Percentiles rank a stretch among this genome's conserved stretches.
Evolutionary conservation across 306 rosid genomes (phyloP).

Genomic region (Rosa rugosa): DNA sequence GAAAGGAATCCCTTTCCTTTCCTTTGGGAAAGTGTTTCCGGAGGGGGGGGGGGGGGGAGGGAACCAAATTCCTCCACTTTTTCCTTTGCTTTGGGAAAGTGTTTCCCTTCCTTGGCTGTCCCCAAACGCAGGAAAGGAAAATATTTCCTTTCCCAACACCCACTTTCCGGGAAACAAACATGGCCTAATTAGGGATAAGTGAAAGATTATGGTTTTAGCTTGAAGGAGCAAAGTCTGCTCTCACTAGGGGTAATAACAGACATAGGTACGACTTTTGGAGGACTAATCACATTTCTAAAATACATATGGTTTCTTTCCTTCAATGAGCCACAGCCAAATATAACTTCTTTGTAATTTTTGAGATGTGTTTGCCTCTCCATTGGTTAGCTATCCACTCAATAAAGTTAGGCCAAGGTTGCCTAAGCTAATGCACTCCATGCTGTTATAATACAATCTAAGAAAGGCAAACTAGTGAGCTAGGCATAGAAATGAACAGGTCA

Average conservation of each 20-base stretch:
- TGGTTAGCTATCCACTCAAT: not conserved
- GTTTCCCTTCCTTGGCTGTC: too few relatives aligned
- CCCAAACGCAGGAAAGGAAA: too few relatives aligned
- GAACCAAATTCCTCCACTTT: too few relatives aligned
- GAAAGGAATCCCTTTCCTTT: too few relatives aligned
- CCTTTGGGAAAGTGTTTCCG: too few relatives aligned
- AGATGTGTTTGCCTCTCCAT: not conserved
- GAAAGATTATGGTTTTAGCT: not conserved
- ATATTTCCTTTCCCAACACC: too few relatives aligned
- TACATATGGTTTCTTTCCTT: conserved; percentile 62
- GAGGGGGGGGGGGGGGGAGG: too few relatives aligned
- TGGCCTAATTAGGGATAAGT: too few relatives aligned
- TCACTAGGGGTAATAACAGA: not conserved
- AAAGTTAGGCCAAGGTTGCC: not conserved
- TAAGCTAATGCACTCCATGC: not conserved
- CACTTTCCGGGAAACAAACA: too few relatives aligned
- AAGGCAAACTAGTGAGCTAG: not conserved
- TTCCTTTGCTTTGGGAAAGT: too few relatives aligned
- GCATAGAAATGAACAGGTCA: not conserved
- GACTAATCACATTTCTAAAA: conserved; percentile 30
- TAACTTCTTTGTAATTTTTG: not conserved
- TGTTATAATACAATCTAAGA: not conserved
- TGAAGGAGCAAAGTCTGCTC: not conserved
- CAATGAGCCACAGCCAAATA: conserved; percentile 32
- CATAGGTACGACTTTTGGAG: not conserved